These are phyloP conservation scores for Hypoxylon subgilvum DNA, from an alignment of 495 filamentous ascomycete species.

Conservation along the genomic window DNA sequence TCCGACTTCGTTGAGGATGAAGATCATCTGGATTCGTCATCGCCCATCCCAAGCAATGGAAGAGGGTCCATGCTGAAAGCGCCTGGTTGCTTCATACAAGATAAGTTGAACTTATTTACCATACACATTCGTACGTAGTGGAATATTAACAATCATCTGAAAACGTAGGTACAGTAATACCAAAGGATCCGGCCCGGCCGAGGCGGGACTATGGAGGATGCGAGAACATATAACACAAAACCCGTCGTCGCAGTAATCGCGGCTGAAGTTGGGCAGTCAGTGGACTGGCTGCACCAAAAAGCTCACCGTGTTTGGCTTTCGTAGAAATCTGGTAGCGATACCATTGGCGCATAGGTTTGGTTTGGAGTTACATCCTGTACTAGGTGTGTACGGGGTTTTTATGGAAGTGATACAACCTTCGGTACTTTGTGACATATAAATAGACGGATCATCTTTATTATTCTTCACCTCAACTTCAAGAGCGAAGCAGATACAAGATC, in stretches of 20 bases:
- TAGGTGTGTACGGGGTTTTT: too few species aligned
- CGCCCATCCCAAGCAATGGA: constrained; percentile 4
- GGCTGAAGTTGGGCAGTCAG: constrained; percentile 19
- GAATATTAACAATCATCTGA: too few species aligned
- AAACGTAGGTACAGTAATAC: too few species aligned
- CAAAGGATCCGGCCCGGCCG: too few species aligned
- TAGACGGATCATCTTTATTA: constrained; percentile 16
- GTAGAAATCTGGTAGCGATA: constrained; percentile 11
- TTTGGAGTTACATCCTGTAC: constrained; percentile 24
- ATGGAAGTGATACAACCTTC: not conserved
- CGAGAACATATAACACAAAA: constrained; percentile 1
- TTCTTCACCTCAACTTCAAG: too few species aligned
- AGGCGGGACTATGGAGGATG: too few species aligned
- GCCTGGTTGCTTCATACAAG: constrained; percentile 22
- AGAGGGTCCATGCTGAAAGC: constrained; percentile 20
- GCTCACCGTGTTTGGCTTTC: constrained; percentile 9
- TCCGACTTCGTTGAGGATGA: constrained; percentile 6
- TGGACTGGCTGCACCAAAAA: too few species aligned
- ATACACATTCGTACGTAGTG: too few species aligned
- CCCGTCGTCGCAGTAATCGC: not conserved
- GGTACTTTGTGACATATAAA: constrained; percentile 30
- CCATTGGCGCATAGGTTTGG: constrained; percentile 21
- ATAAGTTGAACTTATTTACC: too few species aligned
- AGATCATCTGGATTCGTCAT: constrained; percentile 29
- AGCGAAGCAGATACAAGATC: too few species aligned